These are phyloP conservation scores for Trichoderma breve DNA, from an alignment of 2,329 filamentous ascomycete genomes.

Conservation along the genomic window DNA sequence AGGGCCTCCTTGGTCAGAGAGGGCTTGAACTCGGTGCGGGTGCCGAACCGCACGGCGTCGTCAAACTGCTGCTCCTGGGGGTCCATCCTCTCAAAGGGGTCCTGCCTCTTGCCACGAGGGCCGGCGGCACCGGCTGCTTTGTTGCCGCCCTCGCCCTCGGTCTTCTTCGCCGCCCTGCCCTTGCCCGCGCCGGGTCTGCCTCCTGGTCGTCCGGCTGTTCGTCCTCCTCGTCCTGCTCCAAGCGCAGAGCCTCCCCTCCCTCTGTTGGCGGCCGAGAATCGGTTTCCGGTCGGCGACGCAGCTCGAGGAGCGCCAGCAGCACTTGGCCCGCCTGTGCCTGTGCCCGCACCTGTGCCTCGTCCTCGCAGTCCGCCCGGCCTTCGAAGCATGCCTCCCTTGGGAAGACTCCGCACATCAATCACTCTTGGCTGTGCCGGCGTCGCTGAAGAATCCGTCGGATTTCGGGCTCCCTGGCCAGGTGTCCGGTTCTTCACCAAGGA, in stretches of 20 bases:
- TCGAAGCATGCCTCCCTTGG: slow-evolving; percentile 29
- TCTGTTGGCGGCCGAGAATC: slow-evolving; percentile 22
- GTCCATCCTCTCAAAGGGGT: slow-evolving; percentile 31
- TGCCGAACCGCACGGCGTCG: slow-evolving; percentile 37
- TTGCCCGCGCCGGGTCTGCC: slow-evolving; percentile 22
- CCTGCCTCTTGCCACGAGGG: slow-evolving; percentile 24
- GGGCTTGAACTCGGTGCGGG: slow-evolving; percentile 33
- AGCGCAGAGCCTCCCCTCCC: slow-evolving; percentile 16
- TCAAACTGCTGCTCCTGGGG: slow-evolving; percentile 37
- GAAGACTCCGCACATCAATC: slow-evolving; percentile 41
- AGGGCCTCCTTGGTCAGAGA: slow-evolving; percentile 35
- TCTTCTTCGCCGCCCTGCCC: slow-evolving; percentile 25
- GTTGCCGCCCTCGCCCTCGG: slow-evolving; percentile 26
- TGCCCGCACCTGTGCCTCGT: slow-evolving; percentile 11
- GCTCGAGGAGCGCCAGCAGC: background rate
- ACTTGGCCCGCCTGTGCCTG: slow-evolving; percentile 3
- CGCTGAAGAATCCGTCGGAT: slow-evolving; percentile 1
- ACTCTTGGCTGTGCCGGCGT: slow-evolving; percentile 32
- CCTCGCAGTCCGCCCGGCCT: slow-evolving; percentile 30
- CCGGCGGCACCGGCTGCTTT: slow-evolving; percentile 3
- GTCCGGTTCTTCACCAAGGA: slow-evolving; percentile 29
- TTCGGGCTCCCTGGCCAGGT: background rate
- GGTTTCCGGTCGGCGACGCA: slow-evolving; percentile 20
- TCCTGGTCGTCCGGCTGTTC: slow-evolving; percentile 20
- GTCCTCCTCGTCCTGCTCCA: slow-evolving; percentile 26